Evolutionary conservation across 2,329 filamentous ascomycete genomes (phyloP).

Genomic region (Xylaria sp.): DNA sequence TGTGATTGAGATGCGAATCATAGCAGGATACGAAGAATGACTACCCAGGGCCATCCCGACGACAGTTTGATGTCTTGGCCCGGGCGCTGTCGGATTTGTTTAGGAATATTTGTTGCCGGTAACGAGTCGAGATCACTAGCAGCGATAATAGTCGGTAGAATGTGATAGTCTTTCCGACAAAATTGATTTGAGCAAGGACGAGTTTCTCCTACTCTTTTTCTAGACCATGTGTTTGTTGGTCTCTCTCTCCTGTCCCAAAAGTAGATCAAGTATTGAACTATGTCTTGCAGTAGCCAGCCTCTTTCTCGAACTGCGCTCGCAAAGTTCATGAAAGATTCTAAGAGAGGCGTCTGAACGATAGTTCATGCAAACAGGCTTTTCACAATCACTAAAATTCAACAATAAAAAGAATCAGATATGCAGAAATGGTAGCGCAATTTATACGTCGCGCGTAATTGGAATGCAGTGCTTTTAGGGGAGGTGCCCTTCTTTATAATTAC

Average conservation of each 20-base stretch:
- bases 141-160: not conserved
- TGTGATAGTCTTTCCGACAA: not conserved
- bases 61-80: not conserved
- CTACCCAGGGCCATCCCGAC: not conserved
- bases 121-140: too few relatives aligned
- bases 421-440: not conserved
- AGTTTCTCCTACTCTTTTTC: not conserved
- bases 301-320: not conserved
- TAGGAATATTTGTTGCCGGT: not conserved
- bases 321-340: not conserved
- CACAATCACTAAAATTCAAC: not conserved
- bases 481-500: constrained; percentile 23
- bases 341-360: not conserved
- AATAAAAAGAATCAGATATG: not conserved
- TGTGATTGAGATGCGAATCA: not conserved
- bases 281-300: not conserved
- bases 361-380: not conserved
- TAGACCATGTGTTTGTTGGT: too few relatives aligned
- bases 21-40: not conserved
- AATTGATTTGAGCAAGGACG: too few relatives aligned
- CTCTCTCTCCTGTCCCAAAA: not conserved
- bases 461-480: constrained; percentile 17
- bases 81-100: too few relatives aligned
- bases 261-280: not conserved
- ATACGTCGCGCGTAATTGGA: not conserved